These are phyloP conservation scores for Butyriboletus regius DNA, from an alignment of 1,284 basidiomycete species.

Conservation along the genomic window DNA sequence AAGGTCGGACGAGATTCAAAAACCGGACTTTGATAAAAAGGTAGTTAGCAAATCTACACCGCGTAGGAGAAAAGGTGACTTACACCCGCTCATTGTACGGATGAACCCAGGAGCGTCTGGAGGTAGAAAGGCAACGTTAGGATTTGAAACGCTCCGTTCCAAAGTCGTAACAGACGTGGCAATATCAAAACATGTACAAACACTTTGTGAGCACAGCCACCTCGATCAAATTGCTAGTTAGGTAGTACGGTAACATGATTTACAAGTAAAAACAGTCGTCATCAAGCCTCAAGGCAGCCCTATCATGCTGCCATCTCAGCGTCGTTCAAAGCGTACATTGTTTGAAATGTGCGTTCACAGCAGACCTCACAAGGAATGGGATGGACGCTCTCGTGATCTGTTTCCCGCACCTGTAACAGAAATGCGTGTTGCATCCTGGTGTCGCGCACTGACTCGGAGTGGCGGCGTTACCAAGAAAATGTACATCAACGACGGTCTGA, in stretches of 20 bases:
- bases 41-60: constrained; percentile 23
- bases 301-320: background rate
- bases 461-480: background rate
- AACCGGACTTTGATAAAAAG: constrained; percentile 59
- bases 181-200: constrained; percentile 30
- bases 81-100: constrained; percentile 37
- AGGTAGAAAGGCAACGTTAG: constrained; percentile 17
- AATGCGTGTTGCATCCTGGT: constrained; percentile 58
- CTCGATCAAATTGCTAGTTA: background rate
- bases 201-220: constrained; percentile 19
- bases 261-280: too few species aligned
- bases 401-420: constrained; percentile 54
- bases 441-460: constrained; percentile 47
- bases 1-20: constrained; percentile 90
- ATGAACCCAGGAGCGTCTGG: constrained; percentile 13
- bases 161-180: constrained; percentile 29
- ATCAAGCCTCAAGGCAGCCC: background rate
- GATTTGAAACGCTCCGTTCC: constrained; percentile 14
- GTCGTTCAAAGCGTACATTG: constrained; percentile 19
- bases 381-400: constrained; percentile 44
- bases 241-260: too few species aligned
- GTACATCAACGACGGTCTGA: background rate
- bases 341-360: constrained; percentile 42
- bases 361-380: constrained; percentile 38
- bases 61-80: constrained; percentile 8